Base-by-base conservation (phyloP, 2,329 filamentous ascomycete genomes). In the Diplodia seriata region DNA sequence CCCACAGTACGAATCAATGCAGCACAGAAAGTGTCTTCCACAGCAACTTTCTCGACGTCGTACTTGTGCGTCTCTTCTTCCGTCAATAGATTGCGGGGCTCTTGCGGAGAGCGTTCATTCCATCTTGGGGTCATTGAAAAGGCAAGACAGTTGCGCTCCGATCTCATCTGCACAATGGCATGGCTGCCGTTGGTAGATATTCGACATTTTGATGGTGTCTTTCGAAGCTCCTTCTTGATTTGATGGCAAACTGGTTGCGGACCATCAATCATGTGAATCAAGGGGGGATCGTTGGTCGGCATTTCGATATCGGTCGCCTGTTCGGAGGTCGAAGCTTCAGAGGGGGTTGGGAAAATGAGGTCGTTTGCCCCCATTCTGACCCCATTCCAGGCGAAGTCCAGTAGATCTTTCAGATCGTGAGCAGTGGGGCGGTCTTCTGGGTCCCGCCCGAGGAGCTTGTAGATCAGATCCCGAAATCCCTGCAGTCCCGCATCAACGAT, bases 401-500 rank as follows among this genome's bases (percentile, higher is more conserved):
- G 23, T 18, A 38, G 43, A 7, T 31, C 0, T 15, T 31, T 9
- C 2, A 59, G 56, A 23, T 59, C 56, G 12, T 59, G 56, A 59
- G 23, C 36, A 14, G 15, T 12, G 31, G 56, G 56, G 38, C 56
- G 56, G 8, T 12, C 20, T 47, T 2, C 36, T 1, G 56, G 56
- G 3, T 59, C 38, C 33, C 38, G 26, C 9, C 23, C 9, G n/a
- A 59, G 56, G 47, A 59, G 40, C 6, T 11, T 7, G 31, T 40
- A 47, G 26, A 59, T 26, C 23, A 47, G 56, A 4, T 31, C 26
- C 38, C 56, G 43, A 40, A 59, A 40, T 59, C 47, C 38, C 38
- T 29, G 38, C 38, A 59, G 18, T 20, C 56, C 56, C 38, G 31
- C 56, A n/a, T 59, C 56, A 6, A 3, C 8, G 18, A 59, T 38